A percentile compares a stretch with the other conserved stretches of the same genome.
These are phyloP conservation scores for Dothiorella sarmentorum DNA, from an alignment of 2,329 filamentous ascomycete genomes.

Conservation along the genomic window DNA sequence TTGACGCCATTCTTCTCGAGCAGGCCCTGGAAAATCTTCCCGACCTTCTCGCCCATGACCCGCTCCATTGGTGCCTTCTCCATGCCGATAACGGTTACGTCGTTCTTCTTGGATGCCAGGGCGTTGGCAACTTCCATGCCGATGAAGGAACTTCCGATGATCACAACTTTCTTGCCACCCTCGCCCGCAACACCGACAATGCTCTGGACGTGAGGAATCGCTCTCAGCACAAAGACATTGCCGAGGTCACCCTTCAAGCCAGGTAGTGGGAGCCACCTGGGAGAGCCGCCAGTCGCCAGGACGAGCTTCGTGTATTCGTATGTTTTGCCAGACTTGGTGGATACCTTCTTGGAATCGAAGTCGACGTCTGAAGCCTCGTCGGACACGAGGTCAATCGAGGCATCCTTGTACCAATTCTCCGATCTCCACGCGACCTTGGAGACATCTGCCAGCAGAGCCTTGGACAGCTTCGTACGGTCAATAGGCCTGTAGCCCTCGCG, in stretches of 20 bases:
- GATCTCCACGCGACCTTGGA: conserved; percentile 75
- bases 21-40: conserved; percentile 71
- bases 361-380: conserved; percentile 70
- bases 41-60: conserved; percentile 78
- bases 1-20: conserved; percentile 85
- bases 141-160: conserved; percentile 93
- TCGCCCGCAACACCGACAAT: conserved; percentile 76
- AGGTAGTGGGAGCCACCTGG: conserved; percentile 70
- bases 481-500: conserved; percentile 83
- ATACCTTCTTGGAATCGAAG: conserved; percentile 68
- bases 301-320: conserved; percentile 82
- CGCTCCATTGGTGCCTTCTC: conserved; percentile 80
- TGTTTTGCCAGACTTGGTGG: conserved; percentile 70
- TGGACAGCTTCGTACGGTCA: conserved; percentile 92
- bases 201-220: conserved; percentile 69
- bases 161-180: conserved; percentile 85
- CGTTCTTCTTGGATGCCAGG: conserved; percentile 71
- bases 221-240: conserved; percentile 84
- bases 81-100: conserved; percentile 85
- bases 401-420: conserved; percentile 69
- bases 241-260: conserved; percentile 77
- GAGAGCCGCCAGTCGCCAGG: conserved; percentile 79
- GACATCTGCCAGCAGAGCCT: conserved; percentile 79
- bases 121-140: conserved; percentile 94
- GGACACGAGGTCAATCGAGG: conserved; percentile 54